phyloP scores from a whole-genome alignment of 257 asterid species.

The Catharanthus roseus region DNA sequence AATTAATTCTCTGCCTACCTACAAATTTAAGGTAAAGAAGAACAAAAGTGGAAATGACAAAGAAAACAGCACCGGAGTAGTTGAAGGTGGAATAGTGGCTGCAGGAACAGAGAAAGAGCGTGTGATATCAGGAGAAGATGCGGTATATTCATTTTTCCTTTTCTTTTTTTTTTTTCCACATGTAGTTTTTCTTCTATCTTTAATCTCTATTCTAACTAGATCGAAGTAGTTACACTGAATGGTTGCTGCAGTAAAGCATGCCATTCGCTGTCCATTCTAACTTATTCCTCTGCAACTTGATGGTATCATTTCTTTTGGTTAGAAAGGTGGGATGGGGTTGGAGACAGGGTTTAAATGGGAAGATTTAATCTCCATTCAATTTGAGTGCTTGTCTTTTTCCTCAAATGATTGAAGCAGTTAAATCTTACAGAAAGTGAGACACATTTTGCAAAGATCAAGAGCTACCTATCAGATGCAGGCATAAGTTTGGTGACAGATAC shows the following conservation, averaged over 20 bases:
- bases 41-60: constrained; percentile 43
- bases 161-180: not conserved
- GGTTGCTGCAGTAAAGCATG: not conserved
- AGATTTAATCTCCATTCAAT: no score
- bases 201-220: not conserved
- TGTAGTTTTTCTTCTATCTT: not conserved
- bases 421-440: not conserved
- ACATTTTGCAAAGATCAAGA: not conserved
- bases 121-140: constrained; percentile 83
- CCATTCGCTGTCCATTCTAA: not conserved
- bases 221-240: not conserved
- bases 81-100: constrained; percentile 86
- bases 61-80: constrained; percentile 32
- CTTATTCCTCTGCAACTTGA: not conserved
- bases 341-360: no score
- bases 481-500: not conserved
- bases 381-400: not conserved
- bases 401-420: not conserved
- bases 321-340: no score
- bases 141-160: constrained; percentile 47
- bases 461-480: not conserved
- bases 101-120: constrained; percentile 98
- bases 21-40: constrained; percentile 67
- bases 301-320: not conserved
- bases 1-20: constrained; percentile 81